A percentile compares a stretch with the other conserved stretches of the same genome.
Conservation (phyloP, 352 stramenopile genomes). For the Phytophthora tentaculata region DNA sequence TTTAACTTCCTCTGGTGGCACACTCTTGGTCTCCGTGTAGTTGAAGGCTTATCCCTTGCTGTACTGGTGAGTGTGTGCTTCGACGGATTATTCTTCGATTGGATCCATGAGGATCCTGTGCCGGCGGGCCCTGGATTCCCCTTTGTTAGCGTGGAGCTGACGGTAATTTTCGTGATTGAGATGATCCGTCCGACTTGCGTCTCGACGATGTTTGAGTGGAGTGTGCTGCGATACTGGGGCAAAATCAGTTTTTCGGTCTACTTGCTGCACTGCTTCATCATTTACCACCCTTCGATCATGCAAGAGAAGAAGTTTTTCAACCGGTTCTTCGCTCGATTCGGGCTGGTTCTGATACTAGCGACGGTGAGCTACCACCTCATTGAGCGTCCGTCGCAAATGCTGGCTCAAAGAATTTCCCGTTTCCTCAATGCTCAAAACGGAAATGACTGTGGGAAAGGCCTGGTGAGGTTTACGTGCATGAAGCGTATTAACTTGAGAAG, state of each 20-base stretch:
- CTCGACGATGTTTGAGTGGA: constrained; percentile 26
- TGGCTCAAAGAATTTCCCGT: constrained; percentile 1
- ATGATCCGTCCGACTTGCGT: constrained; percentile 29
- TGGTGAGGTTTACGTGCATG: constrained; percentile 27
- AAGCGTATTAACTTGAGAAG: constrained; percentile 21
- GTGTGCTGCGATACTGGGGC: constrained; percentile 13
- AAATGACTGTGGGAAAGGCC: not conserved
- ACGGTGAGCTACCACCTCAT: constrained; percentile 12
- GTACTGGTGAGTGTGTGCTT: not conserved
- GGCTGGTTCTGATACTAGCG: constrained; percentile 31
- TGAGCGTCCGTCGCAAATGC: not conserved
- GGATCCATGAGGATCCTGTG: not conserved
- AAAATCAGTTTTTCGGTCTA: constrained; percentile 34
- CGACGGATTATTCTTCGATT: not conserved
- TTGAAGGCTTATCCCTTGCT: not conserved
- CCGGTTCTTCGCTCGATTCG: constrained; percentile 38
- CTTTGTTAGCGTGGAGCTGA: constrained; percentile 26
- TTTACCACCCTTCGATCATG: constrained; percentile 26
- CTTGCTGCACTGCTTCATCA: constrained; percentile 28
- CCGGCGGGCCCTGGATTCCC: constrained; percentile 9
- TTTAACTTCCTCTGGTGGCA: constrained; percentile 26
- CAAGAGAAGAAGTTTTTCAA: constrained; percentile 39
- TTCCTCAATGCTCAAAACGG: not conserved
- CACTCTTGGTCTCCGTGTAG: constrained; percentile 10
- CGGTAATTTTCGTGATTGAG: constrained; percentile 24